Conservation (phyloP, 2,329 filamentous ascomycete genomes). For the Zymoseptoria crescenta region DNA sequence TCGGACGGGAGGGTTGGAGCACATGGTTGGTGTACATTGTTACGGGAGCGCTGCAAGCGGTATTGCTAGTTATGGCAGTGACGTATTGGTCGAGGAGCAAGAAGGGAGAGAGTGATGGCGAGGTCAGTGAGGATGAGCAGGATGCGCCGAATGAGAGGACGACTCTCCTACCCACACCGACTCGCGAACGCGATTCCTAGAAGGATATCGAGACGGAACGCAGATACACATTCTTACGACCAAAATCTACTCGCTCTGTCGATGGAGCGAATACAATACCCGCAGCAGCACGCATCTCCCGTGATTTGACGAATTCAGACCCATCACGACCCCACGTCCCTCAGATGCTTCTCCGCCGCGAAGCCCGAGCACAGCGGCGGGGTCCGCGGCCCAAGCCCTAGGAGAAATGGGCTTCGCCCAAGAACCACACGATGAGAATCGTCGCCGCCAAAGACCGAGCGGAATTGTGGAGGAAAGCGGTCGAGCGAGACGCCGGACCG, state of each 20-base stretch:
- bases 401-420: not conserved
- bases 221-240: not conserved
- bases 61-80: constrained; percentile 70
- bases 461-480: not conserved
- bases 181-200: not conserved
- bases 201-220: not conserved
- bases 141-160: not conserved
- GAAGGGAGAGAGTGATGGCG: constrained; percentile 1
- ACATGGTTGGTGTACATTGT: constrained; percentile 89
- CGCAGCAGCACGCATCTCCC: not conserved
- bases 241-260: not conserved
- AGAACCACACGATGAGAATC: not conserved
- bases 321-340: not conserved
- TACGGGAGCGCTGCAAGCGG: constrained; percentile 77
- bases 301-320: not conserved
- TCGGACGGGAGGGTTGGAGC: constrained; percentile 83
- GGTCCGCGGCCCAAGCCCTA: not conserved
- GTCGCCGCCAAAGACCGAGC: not conserved
- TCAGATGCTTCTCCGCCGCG: not conserved
- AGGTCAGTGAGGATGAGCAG: not conserved
- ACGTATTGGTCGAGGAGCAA: constrained; percentile 10
- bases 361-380: not conserved
- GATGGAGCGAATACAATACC: not conserved
- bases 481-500: not conserved
- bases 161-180: not conserved